Conservation (phyloP, 352 stramenopile species). For the Pythium guiyangense region DNA sequence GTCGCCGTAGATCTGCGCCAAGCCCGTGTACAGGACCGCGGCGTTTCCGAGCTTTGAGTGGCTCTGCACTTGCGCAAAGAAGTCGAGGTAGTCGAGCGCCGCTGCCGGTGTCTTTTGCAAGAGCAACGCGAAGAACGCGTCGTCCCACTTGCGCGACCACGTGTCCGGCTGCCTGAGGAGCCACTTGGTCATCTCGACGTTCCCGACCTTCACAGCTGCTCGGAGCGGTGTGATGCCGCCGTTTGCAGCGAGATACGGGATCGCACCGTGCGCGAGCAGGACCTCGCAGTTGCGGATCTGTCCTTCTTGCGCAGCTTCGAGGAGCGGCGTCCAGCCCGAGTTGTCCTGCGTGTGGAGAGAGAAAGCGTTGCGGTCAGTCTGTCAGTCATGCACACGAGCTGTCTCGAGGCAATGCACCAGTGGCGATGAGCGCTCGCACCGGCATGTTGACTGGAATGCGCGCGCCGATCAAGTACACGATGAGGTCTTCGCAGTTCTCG, state of each 20-base stretch:
- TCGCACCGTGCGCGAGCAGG: constrained; percentile 36
- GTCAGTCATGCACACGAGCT: not conserved
- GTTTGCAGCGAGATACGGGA: constrained; percentile 22
- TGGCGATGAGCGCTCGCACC: constrained; percentile 7
- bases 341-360: constrained; percentile 15
- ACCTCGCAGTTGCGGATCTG: constrained; percentile 42
- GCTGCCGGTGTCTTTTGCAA: constrained; percentile 42
- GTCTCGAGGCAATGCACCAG: not conserved
- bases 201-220: constrained; percentile 47
- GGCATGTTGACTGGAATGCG: constrained; percentile 34
- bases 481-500: constrained; percentile 25
- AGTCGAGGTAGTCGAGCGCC: constrained; percentile 40
- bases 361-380: not conserved
- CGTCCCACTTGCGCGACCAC: constrained; percentile 35
- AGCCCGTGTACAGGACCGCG: constrained; percentile 43
- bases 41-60: constrained; percentile 40
- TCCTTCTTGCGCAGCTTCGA: constrained; percentile 56
- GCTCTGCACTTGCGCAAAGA: constrained; percentile 39
- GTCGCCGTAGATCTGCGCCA: constrained; percentile 47
- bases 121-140: constrained; percentile 44
- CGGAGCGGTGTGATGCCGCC: constrained; percentile 38
- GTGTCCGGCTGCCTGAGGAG: constrained; percentile 33
- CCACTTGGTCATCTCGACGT: constrained; percentile 50
- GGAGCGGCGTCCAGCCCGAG: constrained; percentile 51
- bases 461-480: constrained; percentile 32